Percentiles rank a stretch among this genome's conserved stretches.
Conservation (phyloP, 495 filamentous ascomycete species). For the Letharia columbiana region DNA sequence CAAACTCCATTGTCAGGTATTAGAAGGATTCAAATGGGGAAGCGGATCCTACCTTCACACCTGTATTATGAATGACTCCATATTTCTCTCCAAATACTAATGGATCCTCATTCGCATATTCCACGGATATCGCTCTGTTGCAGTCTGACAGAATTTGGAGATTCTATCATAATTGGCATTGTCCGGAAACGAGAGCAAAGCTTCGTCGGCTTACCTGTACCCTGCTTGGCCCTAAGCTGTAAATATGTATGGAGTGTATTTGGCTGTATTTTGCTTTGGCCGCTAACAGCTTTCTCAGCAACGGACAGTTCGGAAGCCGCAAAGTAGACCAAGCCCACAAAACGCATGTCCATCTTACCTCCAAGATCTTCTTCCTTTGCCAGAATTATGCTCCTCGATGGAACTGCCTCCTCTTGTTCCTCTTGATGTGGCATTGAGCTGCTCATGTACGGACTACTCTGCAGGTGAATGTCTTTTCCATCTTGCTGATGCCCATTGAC, state of each 20-base stretch:
- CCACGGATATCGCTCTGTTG: constrained; percentile 48
- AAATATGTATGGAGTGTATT: constrained; percentile 72
- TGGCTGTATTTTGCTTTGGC: constrained; percentile 57
- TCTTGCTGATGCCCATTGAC: constrained; percentile 29
- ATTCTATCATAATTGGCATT: constrained; percentile 37
- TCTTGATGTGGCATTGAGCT: constrained; percentile 51
- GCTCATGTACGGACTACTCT: constrained; percentile 55
- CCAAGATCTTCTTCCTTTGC: constrained; percentile 73
- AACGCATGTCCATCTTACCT: constrained; percentile 37
- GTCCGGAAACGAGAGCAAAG: neutral
- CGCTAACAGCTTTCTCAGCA: constrained; percentile 38
- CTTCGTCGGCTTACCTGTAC: constrained; percentile 44
- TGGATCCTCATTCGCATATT: constrained; percentile 52
- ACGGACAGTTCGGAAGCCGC: neutral
- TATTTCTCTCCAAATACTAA: constrained; percentile 50
- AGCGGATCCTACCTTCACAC: constrained; percentile 45
- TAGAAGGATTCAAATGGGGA: neutral
- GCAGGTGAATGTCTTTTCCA: constrained; percentile 67
- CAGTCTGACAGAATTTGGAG: constrained; percentile 65
- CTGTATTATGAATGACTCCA: constrained; percentile 60
- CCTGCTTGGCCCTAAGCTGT: constrained; percentile 66
- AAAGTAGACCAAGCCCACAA: neutral
- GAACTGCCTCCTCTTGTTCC: constrained; percentile 32
- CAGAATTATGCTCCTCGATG: constrained; percentile 55
- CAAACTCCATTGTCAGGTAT: constrained; percentile 19